A percentile compares a stretch with the other conserved stretches of the same genome.
Evolutionary conservation across 768 basidiomycete species (phyloP).

Genomic region (Agaricus sinodeliciosus): DNA sequence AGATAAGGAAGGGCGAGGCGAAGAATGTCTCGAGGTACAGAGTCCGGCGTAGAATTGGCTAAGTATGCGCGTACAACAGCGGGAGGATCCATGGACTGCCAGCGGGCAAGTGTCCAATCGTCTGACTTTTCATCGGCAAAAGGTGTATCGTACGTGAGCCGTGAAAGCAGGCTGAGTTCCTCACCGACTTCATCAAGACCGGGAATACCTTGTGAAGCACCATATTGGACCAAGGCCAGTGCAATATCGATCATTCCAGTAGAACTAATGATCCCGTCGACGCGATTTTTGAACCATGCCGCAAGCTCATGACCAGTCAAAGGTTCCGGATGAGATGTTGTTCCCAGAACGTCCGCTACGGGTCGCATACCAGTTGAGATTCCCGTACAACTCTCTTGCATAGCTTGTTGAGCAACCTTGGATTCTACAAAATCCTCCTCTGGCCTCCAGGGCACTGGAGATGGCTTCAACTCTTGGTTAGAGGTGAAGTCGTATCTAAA

Average conservation of each 20-base stretch:
- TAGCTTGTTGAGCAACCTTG: slow-evolving; percentile 31
- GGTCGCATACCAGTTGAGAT: slow-evolving; percentile 10
- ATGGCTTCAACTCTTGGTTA: slow-evolving; percentile 33
- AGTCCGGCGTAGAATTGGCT: slow-evolving; percentile 56
- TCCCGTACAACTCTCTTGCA: slow-evolving; percentile 22
- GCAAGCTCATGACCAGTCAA: slow-evolving; percentile 47
- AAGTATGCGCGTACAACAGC: slow-evolving; percentile 74
- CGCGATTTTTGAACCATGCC: slow-evolving; percentile 69
- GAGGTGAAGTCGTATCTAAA: slow-evolving; percentile 49
- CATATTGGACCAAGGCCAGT: slow-evolving; percentile 77
- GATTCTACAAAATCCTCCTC: slow-evolving; percentile 57
- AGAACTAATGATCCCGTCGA: slow-evolving; percentile 50
- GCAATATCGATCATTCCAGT: slow-evolving; percentile 79
- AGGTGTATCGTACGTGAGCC: slow-evolving; percentile 79
- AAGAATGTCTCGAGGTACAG: slow-evolving; percentile 60
- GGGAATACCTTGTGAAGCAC: slow-evolving; percentile 71
- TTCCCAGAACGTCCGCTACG: slow-evolving; percentile 12
- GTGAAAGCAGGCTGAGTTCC: slow-evolving; percentile 81
- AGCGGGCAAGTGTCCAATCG: slow-evolving; percentile 75
- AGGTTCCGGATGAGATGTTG: slow-evolving; percentile 20
- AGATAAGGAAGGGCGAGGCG: slow-evolving; percentile 88
- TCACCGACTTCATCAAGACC: slow-evolving; percentile 84
- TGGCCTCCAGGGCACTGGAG: slow-evolving; percentile 39
- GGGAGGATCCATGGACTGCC: slow-evolving; percentile 62
- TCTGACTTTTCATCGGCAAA: slow-evolving; percentile 35